Percentiles rank a stretch among this genome's conserved stretches.
phyloP scores from a whole-genome alignment of 2,329 filamentous ascomycete species.

The Botryotinia narcissicola region DNA sequence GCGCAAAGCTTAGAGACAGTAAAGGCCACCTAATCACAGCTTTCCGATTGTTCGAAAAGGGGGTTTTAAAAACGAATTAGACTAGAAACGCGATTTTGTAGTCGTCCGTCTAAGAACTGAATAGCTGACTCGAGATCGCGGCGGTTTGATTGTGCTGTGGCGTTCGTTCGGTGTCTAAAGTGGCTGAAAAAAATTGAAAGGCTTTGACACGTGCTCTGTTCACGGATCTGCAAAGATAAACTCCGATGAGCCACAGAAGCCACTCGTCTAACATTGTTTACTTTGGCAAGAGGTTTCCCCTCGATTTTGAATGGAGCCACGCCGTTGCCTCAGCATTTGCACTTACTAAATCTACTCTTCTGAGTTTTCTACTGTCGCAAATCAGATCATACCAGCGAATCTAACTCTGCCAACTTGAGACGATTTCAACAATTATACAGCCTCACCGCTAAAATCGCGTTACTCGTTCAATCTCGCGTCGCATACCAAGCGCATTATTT shows the following conservation, averaged over 20 bases:
- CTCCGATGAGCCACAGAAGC: background rate
- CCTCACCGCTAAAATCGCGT: constrained; percentile 2
- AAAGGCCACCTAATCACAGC: background rate
- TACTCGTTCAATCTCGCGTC: constrained; percentile 7
- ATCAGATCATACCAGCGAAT: background rate
- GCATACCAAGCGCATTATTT: constrained; percentile 16
- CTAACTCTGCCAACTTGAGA: background rate
- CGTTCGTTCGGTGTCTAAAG: constrained; percentile 2
- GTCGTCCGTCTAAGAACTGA: background rate
- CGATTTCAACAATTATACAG: background rate
- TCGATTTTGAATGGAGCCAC: background rate
- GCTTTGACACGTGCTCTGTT: background rate
- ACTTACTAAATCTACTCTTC: background rate
- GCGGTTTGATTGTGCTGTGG: constrained; percentile 12
- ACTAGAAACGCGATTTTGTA: background rate
- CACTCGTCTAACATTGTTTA: constrained; percentile 8
- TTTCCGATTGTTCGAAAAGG: background rate
- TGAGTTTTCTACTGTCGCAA: background rate
- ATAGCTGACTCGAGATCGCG: constrained; percentile 7
- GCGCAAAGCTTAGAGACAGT: background rate
- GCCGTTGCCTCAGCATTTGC: background rate
- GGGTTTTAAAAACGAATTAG: background rate
- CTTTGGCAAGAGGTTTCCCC: constrained; percentile 7
- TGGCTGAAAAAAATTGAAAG: background rate
- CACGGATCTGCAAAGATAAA: background rate